phyloP scores from a whole-genome alignment of 306 rosid genomes.

The Mucuna pruriens region DNA sequence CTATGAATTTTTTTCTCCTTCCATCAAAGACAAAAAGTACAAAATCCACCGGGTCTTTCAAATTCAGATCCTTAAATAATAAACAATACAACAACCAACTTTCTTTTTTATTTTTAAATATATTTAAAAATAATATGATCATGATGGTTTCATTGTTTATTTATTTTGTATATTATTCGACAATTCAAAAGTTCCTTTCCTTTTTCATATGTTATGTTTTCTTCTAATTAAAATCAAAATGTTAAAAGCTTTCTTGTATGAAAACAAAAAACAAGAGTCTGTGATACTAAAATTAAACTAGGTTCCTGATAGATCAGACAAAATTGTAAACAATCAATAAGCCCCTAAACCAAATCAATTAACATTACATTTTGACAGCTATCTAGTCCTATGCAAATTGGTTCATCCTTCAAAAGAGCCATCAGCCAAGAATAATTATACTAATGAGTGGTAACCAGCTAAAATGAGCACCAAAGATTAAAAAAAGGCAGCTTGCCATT shows the following conservation, averaged over 20 bases:
- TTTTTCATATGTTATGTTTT: not conserved
- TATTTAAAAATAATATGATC: not conserved
- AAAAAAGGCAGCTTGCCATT: not conserved
- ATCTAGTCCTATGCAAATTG: slow-evolving; percentile 15
- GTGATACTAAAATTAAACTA: not conserved
- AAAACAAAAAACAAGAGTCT: too few species aligned
- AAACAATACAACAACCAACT: too few species aligned
- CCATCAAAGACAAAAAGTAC: not conserved
- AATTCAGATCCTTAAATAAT: not conserved
- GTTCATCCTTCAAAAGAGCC: not conserved
- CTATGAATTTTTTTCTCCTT: not conserved
- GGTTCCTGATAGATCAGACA: not conserved
- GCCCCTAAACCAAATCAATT: slow-evolving; percentile 10
- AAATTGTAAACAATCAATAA: not conserved
- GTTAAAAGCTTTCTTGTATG: too few species aligned
- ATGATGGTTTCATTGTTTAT: too few species aligned
- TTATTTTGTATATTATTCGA: too few species aligned
- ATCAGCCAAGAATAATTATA: not conserved
- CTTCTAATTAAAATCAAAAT: not conserved
- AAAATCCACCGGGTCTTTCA: not conserved
- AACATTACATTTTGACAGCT: not conserved
- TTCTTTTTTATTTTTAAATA: not conserved
- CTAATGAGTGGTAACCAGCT: not conserved
- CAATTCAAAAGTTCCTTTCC: not conserved
- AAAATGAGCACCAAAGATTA: slow-evolving; percentile 22